These are phyloP conservation scores for Candolleomyces efflorescens DNA, from an alignment of 768 basidiomycete genomes.

Conservation along the genomic window DNA sequence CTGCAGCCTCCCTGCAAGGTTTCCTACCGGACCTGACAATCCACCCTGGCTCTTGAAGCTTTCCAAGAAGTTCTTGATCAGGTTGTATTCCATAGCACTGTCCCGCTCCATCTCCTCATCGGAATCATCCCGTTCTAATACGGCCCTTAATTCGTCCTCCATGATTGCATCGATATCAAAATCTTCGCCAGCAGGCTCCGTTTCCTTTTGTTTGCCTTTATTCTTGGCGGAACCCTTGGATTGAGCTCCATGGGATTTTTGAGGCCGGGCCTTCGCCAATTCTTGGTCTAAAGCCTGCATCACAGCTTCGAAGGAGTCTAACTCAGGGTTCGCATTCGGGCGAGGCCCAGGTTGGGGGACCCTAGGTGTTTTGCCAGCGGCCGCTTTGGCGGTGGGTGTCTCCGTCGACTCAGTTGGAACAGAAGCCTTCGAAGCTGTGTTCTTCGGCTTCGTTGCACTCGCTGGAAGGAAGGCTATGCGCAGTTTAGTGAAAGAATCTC, in stretches of 20 bases:
- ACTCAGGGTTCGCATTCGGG: slow-evolving; percentile 55
- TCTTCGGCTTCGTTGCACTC: slow-evolving; percentile 22
- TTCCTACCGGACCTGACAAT: slow-evolving; percentile 86
- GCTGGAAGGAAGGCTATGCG: slow-evolving; percentile 57
- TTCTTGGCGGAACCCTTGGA: slow-evolving; percentile 2
- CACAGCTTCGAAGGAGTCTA: slow-evolving; percentile 92
- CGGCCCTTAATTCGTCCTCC: slow-evolving; percentile 78
- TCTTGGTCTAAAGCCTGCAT: slow-evolving; percentile 96
- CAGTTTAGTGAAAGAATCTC: neutral
- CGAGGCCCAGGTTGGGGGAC: slow-evolving; percentile 27
- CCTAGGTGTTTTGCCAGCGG: slow-evolving; percentile 10
- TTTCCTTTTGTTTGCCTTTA: slow-evolving; percentile 43
- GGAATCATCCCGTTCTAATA: slow-evolving; percentile 46
- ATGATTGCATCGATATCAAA: slow-evolving; percentile 77
- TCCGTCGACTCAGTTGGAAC: neutral
- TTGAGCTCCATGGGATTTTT: slow-evolving; percentile 10
- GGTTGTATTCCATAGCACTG: slow-evolving; percentile 69
- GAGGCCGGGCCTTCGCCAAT: slow-evolving; percentile 45
- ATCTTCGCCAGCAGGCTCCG: slow-evolving; percentile 24
- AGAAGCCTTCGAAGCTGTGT: slow-evolving; percentile 10
- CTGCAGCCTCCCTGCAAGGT: slow-evolving; percentile 79
- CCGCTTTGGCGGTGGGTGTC: neutral
- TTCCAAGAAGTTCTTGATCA: slow-evolving; percentile 97
- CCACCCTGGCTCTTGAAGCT: slow-evolving; percentile 93
- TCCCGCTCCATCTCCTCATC: slow-evolving; percentile 56